These are phyloP conservation scores for Nakazawaea ishiwadae DNA, from an alignment of 805 yeast species.

Conservation along the genomic window DNA sequence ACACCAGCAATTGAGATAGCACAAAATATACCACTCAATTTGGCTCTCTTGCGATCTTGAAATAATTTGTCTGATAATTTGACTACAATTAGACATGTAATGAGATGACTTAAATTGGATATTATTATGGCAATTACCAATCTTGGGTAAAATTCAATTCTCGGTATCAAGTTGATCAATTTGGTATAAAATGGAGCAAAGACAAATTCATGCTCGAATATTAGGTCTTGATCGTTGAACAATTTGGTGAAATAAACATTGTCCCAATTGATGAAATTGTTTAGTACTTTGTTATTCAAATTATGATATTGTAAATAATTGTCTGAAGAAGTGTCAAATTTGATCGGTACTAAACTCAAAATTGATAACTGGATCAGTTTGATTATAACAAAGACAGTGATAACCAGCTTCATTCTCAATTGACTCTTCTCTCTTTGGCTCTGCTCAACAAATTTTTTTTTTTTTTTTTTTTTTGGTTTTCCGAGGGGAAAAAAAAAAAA, in stretches of 20 bases:
- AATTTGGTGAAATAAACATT: constrained; percentile 67
- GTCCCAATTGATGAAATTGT: constrained; percentile 77
- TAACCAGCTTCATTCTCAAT: constrained; percentile 1
- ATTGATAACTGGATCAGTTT: constrained; percentile 35
- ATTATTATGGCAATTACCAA: constrained; percentile 43
- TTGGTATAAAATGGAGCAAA: constrained; percentile 78
- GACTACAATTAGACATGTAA: constrained; percentile 45
- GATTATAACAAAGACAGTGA: constrained; percentile 23
- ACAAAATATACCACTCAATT: constrained; percentile 32
- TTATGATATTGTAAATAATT: constrained; percentile 6
- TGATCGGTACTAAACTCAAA: constrained; percentile 34
- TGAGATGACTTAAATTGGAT: constrained; percentile 48
- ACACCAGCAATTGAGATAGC: constrained; percentile 76
- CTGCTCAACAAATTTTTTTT: constrained; percentile 1
- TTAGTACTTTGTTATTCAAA: constrained; percentile 26
- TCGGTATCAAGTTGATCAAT: constrained; percentile 26
- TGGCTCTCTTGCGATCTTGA: constrained; percentile 13
- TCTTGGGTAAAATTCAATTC: constrained; percentile 32
- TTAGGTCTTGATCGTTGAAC: constrained; percentile 31
- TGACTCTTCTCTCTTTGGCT: constrained; percentile 1
- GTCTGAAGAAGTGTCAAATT: constrained; percentile 45
- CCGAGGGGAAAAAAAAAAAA: no score
- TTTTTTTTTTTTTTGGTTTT: constrained; percentile 1
- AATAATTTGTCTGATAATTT: constrained; percentile 34
- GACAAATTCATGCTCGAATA: constrained; percentile 86